Evolutionary conservation across 805 yeast genomes (phyloP).

Genomic region (Candida ovalis): DNA sequence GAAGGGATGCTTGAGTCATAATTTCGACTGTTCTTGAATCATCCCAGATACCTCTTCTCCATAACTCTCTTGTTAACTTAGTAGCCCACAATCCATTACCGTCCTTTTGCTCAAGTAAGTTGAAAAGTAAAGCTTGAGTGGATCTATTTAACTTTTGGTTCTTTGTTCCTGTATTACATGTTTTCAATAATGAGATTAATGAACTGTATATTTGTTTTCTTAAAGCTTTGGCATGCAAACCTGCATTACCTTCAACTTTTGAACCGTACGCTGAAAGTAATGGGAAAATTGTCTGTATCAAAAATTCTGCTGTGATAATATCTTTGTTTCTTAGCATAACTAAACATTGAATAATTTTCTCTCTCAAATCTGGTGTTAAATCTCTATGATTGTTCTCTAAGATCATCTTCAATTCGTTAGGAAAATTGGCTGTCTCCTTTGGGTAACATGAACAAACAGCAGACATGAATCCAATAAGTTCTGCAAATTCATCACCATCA

Average conservation of each 20-base stretch:
- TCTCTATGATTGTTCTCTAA: slow-evolving; percentile 74
- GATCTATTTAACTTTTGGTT: slow-evolving; percentile 86
- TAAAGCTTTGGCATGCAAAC: slow-evolving; percentile 73
- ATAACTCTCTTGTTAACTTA: slow-evolving; percentile 86
- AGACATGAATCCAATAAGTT: slow-evolving; percentile 82
- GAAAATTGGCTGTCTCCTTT: slow-evolving; percentile 79
- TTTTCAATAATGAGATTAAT: slow-evolving; percentile 70
- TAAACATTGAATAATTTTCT: slow-evolving; percentile 84
- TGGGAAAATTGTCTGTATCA: slow-evolving; percentile 88
- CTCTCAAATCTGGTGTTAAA: slow-evolving; percentile 80
- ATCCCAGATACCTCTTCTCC: slow-evolving; percentile 99
- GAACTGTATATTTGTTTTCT: slow-evolving; percentile 81
- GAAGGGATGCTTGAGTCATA: slow-evolving; percentile 93
- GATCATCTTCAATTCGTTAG: slow-evolving; percentile 70
- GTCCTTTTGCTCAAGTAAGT: slow-evolving; percentile 74
- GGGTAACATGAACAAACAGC: slow-evolving; percentile 92
- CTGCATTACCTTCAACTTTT: slow-evolving; percentile 39
- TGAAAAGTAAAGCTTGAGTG: slow-evolving; percentile 89
- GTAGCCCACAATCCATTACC: slow-evolving; percentile 92
- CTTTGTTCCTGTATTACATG: slow-evolving; percentile 83
- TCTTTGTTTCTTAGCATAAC: slow-evolving; percentile 88
- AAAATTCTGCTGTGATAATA: slow-evolving; percentile 69
- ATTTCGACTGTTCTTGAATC: slow-evolving; percentile 96
- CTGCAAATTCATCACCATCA: slow-evolving; percentile 67
- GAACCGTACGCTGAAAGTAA: slow-evolving; percentile 66